These are phyloP conservation scores for Psidium friedrichsthalianum DNA, from an alignment of 345 rosid genomes.

Conservation along the genomic window DNA sequence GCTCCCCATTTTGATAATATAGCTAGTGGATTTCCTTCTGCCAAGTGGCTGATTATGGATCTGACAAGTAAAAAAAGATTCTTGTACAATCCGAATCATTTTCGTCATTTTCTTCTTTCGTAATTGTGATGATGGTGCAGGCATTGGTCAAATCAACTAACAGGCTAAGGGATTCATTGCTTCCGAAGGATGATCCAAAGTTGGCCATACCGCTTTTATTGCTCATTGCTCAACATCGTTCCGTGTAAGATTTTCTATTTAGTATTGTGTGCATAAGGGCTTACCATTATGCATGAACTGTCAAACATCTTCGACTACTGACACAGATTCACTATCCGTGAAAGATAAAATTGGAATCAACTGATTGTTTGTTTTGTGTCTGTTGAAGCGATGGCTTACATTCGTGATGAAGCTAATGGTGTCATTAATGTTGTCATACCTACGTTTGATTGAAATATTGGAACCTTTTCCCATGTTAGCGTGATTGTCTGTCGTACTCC, in stretches of 20 bases:
- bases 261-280: background rate
- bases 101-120: background rate
- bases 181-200: conserved; percentile 91
- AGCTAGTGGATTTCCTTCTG: background rate
- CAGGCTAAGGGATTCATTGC: conserved; percentile 85
- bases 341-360: background rate
- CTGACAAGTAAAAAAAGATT: background rate
- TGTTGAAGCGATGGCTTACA: background rate
- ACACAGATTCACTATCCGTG: background rate
- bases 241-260: conserved; percentile 53
- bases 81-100: background rate
- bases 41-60: background rate
- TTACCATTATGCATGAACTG: background rate
- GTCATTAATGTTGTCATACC: background rate
- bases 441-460: background rate
- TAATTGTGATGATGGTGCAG: conserved; percentile 29
- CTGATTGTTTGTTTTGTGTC: background rate
- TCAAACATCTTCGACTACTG: background rate
- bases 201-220: conserved; percentile 83
- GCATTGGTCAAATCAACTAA: conserved; percentile 88
- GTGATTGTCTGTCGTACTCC: background rate
- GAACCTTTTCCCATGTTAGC: background rate
- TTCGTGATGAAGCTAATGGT: background rate
- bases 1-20: background rate
- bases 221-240: conserved; percentile 92